A percentile compares a stretch with the other conserved stretches of the same genome.
phyloP scores from a whole-genome alignment of 441 rosid species.

The Gossypium schwendimanii region DNA sequence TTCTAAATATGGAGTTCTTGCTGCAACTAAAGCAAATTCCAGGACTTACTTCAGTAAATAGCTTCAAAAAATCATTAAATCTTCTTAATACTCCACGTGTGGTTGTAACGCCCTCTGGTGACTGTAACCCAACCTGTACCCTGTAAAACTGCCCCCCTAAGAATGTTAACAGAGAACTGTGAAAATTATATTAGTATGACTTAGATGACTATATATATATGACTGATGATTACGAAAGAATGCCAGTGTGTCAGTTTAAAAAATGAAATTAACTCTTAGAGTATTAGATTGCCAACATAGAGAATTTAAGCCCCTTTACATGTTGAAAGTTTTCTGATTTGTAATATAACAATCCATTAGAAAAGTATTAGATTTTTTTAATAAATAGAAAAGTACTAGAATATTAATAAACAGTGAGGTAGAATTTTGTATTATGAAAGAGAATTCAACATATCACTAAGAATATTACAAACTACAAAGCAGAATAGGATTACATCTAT shows the following conservation, averaged over 20 bases:
- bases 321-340: background rate
- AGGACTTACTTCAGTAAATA: slow-evolving; percentile 69
- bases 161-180: slow-evolving; percentile 42
- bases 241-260: background rate
- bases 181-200: slow-evolving; percentile 3
- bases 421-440: background rate
- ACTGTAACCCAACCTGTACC: slow-evolving; percentile 92
- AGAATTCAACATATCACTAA: slow-evolving; percentile 9
- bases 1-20: background rate
- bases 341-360: background rate
- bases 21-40: background rate
- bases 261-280: background rate
- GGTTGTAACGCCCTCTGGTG: slow-evolving; percentile 79
- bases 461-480: slow-evolving; percentile 8
- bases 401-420: background rate
- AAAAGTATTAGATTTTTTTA: background rate
- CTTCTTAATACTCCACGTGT: slow-evolving; percentile 72
- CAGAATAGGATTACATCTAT: slow-evolving; percentile 20
- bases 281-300: background rate
- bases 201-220: background rate
- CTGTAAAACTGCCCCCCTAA: slow-evolving; percentile 92
- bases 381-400: background rate
- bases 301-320: background rate
- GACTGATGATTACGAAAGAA: background rate
- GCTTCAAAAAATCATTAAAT: slow-evolving; percentile 80